These are phyloP conservation scores for Ailanthus altissimus DNA, from an alignment of 345 rosid species.

Conservation along the genomic window DNA sequence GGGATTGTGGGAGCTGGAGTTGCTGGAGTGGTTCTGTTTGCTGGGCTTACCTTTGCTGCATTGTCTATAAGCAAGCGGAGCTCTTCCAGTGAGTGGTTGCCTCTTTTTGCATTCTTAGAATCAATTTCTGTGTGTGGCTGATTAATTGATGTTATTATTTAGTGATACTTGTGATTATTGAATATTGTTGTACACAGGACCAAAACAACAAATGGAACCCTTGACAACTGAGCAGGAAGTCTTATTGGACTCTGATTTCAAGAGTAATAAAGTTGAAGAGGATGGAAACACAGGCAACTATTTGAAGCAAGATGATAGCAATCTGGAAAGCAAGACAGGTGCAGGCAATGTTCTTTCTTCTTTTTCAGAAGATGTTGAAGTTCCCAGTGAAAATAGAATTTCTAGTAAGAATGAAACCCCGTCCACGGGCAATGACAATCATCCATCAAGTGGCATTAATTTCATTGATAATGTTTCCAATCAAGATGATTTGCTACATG, in stretches of 20 bases:
- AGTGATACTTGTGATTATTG: neutral
- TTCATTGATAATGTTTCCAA: slow-evolving; percentile 26
- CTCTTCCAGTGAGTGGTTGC: slow-evolving; percentile 54
- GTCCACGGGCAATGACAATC: slow-evolving; percentile 26
- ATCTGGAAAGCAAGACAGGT: slow-evolving; percentile 38
- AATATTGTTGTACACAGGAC: slow-evolving; percentile 44
- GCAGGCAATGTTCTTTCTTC: slow-evolving; percentile 30
- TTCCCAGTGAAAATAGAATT: slow-evolving; percentile 31
- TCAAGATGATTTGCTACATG: slow-evolving; percentile 36
- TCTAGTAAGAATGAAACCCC: slow-evolving; percentile 29
- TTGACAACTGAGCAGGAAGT: slow-evolving; percentile 65
- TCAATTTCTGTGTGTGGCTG: neutral
- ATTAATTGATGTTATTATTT: neutral
- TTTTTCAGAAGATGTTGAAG: slow-evolving; percentile 41
- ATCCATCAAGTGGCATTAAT: slow-evolving; percentile 31
- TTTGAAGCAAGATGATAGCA: slow-evolving; percentile 31
- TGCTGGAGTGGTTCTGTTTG: slow-evolving; percentile 59
- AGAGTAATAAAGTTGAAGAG: slow-evolving; percentile 38
- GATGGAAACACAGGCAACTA: slow-evolving; percentile 30
- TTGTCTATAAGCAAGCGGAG: slow-evolving; percentile 57
- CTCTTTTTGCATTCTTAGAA: neutral
- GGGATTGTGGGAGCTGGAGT: slow-evolving; percentile 81
- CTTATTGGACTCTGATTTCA: slow-evolving; percentile 38
- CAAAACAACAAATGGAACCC: slow-evolving; percentile 64
- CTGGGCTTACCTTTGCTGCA: slow-evolving; percentile 62